Percentiles rank a stretch among this genome's conserved stretches.
Evolutionary conservation across 768 basidiomycete genomes (phyloP).

Genomic region (Macrolepiota albuminosa): DNA sequence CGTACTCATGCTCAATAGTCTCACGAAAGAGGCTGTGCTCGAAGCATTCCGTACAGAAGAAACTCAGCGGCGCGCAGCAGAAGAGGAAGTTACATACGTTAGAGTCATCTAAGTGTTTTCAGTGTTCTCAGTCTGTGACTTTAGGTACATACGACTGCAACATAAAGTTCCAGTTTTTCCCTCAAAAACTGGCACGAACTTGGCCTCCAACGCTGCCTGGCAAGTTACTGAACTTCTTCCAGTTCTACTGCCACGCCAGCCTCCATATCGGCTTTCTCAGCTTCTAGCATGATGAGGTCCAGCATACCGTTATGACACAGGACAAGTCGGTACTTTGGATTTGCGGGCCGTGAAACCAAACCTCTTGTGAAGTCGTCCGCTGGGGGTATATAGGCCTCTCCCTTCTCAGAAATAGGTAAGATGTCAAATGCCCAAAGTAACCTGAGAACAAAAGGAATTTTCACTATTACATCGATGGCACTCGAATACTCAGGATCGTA

Average conservation of each 20-base stretch:
- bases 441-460: not conserved
- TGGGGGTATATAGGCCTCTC: conserved; percentile 3
- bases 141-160: too few relatives aligned
- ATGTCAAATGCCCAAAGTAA: conserved; percentile 33
- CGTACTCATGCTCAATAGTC: too few relatives aligned
- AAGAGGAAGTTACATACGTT: too few relatives aligned
- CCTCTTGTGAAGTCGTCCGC: conserved; percentile 8
- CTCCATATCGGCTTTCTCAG: conserved; percentile 7
- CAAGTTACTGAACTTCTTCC: not conserved
- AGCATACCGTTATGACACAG: not conserved
- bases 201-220: too few relatives aligned
- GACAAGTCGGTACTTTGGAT: conserved; percentile 1
- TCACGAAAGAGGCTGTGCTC: too few relatives aligned
- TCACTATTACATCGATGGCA: not conserved
- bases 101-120: too few relatives aligned
- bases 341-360: conserved; percentile 4
- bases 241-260: conserved; percentile 4
- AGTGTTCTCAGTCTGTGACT: too few relatives aligned
- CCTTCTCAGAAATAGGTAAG: conserved; percentile 7
- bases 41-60: too few relatives aligned
- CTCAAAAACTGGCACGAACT: too few relatives aligned
- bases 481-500: not conserved
- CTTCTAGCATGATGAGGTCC: conserved; percentile 4
- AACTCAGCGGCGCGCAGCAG: too few relatives aligned
- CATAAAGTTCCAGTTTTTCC: too few relatives aligned